Conservation (phyloP, 2,329 filamentous ascomycete species). For the Alternaria sp. region DNA sequence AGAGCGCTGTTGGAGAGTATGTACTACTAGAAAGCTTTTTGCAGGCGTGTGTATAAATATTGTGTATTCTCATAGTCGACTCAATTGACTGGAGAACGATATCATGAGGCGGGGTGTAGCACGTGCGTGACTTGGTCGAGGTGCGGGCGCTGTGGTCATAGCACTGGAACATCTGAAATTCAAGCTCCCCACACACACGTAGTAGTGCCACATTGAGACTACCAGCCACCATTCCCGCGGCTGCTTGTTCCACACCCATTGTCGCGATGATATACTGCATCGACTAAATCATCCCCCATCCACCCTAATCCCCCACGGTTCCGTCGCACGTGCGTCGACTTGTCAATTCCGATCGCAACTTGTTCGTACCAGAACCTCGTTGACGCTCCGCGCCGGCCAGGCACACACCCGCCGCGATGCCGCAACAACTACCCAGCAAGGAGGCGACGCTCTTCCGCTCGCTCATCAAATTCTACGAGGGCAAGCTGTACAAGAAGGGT, state of each 20-base stretch:
- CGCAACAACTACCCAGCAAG: constrained; percentile 79
- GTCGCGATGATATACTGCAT: constrained; percentile 18
- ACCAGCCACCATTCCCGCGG: constrained; percentile 11
- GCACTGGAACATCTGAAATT: constrained; percentile 38
- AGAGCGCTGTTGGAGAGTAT: not conserved
- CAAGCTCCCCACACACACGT: constrained; percentile 43
- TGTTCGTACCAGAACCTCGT: constrained; percentile 16
- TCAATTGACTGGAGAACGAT: not conserved
- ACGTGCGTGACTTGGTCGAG: constrained; percentile 23
- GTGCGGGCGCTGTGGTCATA: constrained; percentile 26
- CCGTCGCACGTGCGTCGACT: constrained; percentile 4
- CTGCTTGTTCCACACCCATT: constrained; percentile 3
- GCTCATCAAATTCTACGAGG: constrained; percentile 94
- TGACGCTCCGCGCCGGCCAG: constrained; percentile 10
- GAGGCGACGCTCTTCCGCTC: constrained; percentile 93
- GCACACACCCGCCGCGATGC: constrained; percentile 59
- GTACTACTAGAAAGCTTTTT: not conserved
- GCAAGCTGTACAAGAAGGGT: constrained; percentile 96
- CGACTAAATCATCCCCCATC: constrained; percentile 8
- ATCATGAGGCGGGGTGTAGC: constrained; percentile 12
- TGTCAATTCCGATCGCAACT: constrained; percentile 17
- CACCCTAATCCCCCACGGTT: not conserved
- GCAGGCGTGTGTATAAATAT: not conserved
- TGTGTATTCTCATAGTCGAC: not conserved
- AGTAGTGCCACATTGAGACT: constrained; percentile 22